Percentiles rank a stretch among this genome's conserved stretches.
These are phyloP conservation scores for Novymonas esmeraldas DNA, from an alignment of 208 protist genomes.

Conservation along the genomic window DNA sequence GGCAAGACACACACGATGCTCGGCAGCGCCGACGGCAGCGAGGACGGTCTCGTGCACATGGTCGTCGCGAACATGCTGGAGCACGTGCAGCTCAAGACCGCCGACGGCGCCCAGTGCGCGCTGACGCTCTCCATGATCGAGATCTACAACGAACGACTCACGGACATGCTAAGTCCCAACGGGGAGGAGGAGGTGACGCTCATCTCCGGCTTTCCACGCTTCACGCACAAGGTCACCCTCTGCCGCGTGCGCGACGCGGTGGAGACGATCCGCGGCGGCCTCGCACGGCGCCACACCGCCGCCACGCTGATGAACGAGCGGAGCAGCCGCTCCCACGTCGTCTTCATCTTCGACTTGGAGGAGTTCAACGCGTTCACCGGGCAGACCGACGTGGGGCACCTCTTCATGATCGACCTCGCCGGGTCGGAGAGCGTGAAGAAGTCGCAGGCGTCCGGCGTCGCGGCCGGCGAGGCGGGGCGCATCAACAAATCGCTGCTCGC, in stretches of 20 bases:
- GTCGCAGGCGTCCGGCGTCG: conserved; percentile 85
- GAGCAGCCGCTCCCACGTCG: conserved; percentile 96
- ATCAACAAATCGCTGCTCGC: conserved; percentile 94
- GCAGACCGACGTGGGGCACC: conserved; percentile 90
- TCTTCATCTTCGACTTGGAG: conserved; percentile 95
- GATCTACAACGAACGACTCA: conserved; percentile 93
- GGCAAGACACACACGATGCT: conserved; percentile 98
- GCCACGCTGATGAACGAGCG: conserved; percentile 96
- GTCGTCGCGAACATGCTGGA: conserved; percentile 93
- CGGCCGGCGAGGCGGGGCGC: conserved; percentile 89
- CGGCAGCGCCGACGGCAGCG: conserved; percentile 51
- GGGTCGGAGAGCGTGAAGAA: conserved; percentile 95
- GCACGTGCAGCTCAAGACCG: conserved; percentile 79
- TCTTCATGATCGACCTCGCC: conserved; percentile 97
- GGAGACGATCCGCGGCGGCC: conserved; percentile 67
- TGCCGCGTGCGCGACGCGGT: conserved; percentile 75
- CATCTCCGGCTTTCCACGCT: conserved; percentile 82
- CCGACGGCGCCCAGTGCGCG: conserved; percentile 86
- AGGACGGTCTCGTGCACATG: conserved; percentile 88
- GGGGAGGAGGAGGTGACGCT: conserved; percentile 84
- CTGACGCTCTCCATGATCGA: conserved; percentile 93
- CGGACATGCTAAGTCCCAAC: conserved; percentile 88
- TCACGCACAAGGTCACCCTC: conserved; percentile 68
- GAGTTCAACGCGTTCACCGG: conserved; percentile 87
- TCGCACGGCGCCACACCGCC: conserved; percentile 84